Percentiles rank a stretch among this genome's conserved stretches.
Evolutionary conservation across 768 basidiomycete genomes (phyloP).

Genomic region (Mycena kentingensis): DNA sequence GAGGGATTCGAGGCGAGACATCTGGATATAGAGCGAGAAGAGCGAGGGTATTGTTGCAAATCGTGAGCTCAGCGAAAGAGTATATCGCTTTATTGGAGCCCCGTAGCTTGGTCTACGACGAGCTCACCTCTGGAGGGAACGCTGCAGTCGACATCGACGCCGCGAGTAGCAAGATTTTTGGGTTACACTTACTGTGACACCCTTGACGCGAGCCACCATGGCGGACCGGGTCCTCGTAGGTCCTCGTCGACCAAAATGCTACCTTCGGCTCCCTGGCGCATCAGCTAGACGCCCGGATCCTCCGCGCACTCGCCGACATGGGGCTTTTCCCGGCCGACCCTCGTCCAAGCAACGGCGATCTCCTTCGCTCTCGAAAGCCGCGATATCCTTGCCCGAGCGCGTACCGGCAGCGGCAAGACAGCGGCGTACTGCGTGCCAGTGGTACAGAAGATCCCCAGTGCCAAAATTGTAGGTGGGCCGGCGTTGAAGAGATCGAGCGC

Average conservation of each 20-base stretch:
- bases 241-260: conserved; percentile 47
- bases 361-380: conserved; percentile 85
- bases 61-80: too few relatives aligned
- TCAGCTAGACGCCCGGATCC: conserved; percentile 79
- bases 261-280: conserved; percentile 67
- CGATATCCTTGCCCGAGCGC: conserved; percentile 91
- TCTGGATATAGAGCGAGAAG: too few relatives aligned
- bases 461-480: conserved; percentile 68
- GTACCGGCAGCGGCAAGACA: conserved; percentile 98
- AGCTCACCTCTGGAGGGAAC: too few relatives aligned
- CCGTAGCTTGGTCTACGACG: too few relatives aligned
- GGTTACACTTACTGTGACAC: too few relatives aligned
- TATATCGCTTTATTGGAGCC: too few relatives aligned
- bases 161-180: too few relatives aligned
- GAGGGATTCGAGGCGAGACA: too few relatives aligned
- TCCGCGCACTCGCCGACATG: conserved; percentile 89
- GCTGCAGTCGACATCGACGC: too few relatives aligned
- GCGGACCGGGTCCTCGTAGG: conserved; percentile 48
- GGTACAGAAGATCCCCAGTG: conserved; percentile 81
- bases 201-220: too few relatives aligned
- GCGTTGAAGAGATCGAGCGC: background rate
- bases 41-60: too few relatives aligned
- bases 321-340: conserved; percentile 89
- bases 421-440: too few relatives aligned
- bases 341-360: conserved; percentile 89